phyloP scores from a whole-genome alignment of 78 protist species.

The Diacronema lutheri region DNA sequence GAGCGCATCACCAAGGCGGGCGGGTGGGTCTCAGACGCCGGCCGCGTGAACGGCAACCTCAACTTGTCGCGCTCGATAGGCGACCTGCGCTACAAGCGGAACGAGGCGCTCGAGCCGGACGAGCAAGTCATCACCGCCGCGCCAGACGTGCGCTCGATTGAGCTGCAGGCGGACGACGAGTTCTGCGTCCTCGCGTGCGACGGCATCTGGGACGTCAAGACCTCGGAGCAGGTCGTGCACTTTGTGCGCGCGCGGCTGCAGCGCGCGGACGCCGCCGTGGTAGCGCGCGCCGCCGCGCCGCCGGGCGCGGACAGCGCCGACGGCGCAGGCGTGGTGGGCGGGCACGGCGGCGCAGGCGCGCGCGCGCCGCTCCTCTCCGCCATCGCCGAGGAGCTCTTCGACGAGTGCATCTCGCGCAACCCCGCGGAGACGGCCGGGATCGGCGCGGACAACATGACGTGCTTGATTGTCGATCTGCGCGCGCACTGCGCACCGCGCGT shows the following conservation, averaged over 20 bases:
- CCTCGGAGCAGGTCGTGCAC: slow-evolving; percentile 9
- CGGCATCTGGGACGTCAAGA: slow-evolving; percentile 24
- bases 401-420: too few species aligned
- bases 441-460: too few species aligned
- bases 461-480: too few species aligned
- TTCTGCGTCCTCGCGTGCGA: slow-evolving; percentile 24
- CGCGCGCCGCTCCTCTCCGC: too few species aligned
- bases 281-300: too few species aligned
- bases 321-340: too few species aligned
- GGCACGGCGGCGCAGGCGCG: too few species aligned
- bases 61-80: not conserved
- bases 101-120: not conserved
- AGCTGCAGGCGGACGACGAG: not conserved
- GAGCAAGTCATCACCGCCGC: not conserved
- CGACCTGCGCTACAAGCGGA: not conserved
- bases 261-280: too few species aligned
- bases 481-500: too few species aligned
- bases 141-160: not conserved
- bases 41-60: slow-evolving; percentile 35
- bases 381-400: too few species aligned
- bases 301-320: too few species aligned
- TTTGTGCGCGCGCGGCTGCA: slow-evolving; percentile 22
- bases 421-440: too few species aligned
- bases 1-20: slow-evolving; percentile 32
- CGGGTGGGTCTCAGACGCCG: slow-evolving; percentile 7